Percentiles rank a stretch among this genome's conserved stretches.
Evolutionary conservation across 169 alveolate species (phyloP).

Genomic region (Plasmodium adleri): DNA sequence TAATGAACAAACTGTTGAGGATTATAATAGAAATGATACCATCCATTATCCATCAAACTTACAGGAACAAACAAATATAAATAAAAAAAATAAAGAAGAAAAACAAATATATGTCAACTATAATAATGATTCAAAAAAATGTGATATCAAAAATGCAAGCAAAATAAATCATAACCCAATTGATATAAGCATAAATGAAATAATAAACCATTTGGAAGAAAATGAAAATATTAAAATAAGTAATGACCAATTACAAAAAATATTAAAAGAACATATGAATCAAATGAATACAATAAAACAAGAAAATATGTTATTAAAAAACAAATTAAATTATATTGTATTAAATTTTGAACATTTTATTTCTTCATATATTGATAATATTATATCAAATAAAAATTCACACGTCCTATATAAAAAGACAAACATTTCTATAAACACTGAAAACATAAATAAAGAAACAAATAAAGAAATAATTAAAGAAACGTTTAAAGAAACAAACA

Average conservation of each 20-base stretch:
- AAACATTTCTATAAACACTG: too few relatives aligned
- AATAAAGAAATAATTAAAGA: neutral
- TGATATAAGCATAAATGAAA: neutral
- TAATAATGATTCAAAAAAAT: too few relatives aligned
- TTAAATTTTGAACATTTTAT: conserved; percentile 51
- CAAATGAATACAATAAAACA: conserved; percentile 27
- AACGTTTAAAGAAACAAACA: neutral
- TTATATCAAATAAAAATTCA: neutral
- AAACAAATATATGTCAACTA: too few relatives aligned
- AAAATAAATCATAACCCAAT: too few relatives aligned
- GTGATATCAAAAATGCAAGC: too few relatives aligned
- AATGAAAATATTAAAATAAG: conserved; percentile 10
- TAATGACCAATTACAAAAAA: conserved; percentile 12
- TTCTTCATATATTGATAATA: conserved; percentile 19
- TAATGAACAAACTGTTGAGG: too few relatives aligned
- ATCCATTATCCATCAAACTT: too few relatives aligned
- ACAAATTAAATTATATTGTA: conserved; percentile 64
- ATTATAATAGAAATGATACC: too few relatives aligned
- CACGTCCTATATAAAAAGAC: neutral
- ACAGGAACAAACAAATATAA: too few relatives aligned
- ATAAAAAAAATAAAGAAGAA: too few relatives aligned
- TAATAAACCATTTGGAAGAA: conserved; percentile 18
- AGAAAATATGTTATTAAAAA: conserved; percentile 55
- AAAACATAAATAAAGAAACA: neutral
- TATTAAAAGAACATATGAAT: conserved; percentile 24